Evolutionary conservation across 176 grass and related monocot species (phyloP).

Genomic region (Luzula sylvatica): DNA sequence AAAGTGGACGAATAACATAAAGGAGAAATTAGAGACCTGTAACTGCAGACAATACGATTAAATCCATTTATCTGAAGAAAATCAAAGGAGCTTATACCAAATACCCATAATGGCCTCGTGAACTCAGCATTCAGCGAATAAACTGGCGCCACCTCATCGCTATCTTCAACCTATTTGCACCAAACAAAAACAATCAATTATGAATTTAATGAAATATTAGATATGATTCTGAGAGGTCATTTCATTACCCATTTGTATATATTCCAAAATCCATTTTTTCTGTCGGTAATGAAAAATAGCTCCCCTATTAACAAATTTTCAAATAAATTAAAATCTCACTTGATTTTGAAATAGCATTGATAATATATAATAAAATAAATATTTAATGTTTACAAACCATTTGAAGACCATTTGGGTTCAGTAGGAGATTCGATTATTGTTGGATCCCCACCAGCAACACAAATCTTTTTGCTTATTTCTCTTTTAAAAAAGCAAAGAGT

Average conservation of each 20-base stretch:
- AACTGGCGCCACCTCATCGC: slow-evolving; percentile 54
- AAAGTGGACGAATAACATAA: slow-evolving; percentile 8
- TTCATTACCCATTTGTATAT: slow-evolving; percentile 96
- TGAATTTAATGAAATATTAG: neutral
- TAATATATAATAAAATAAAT: neutral
- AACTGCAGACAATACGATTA: slow-evolving; percentile 65
- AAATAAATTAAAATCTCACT: slow-evolving; percentile 1
- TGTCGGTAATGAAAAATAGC: slow-evolving; percentile 88
- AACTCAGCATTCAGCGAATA: slow-evolving; percentile 82
- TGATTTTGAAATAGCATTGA: neutral
- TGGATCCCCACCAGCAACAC: slow-evolving; percentile 71
- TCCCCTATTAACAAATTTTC: slow-evolving; percentile 44
- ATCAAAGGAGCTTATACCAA: slow-evolving; percentile 79
- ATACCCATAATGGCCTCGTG: slow-evolving; percentile 77
- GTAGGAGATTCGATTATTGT: slow-evolving; percentile 59
- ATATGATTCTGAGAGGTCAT: slow-evolving; percentile 10
- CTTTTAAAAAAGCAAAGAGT: slow-evolving; percentile 27
- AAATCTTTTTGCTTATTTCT: slow-evolving; percentile 56
- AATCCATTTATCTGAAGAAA: slow-evolving; percentile 48
- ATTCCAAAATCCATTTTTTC: slow-evolving; percentile 84
- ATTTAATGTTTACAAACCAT: slow-evolving; percentile 34
- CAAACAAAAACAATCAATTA: neutral
- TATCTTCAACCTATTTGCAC: slow-evolving; percentile 54
- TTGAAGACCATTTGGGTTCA: slow-evolving; percentile 94
- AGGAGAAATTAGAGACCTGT: slow-evolving; percentile 48